A percentile compares a stretch with the other conserved stretches of the same genome.
phyloP scores from a whole-genome alignment of 2,329 filamentous ascomycete genomes.

The Claviceps digitariae region DNA sequence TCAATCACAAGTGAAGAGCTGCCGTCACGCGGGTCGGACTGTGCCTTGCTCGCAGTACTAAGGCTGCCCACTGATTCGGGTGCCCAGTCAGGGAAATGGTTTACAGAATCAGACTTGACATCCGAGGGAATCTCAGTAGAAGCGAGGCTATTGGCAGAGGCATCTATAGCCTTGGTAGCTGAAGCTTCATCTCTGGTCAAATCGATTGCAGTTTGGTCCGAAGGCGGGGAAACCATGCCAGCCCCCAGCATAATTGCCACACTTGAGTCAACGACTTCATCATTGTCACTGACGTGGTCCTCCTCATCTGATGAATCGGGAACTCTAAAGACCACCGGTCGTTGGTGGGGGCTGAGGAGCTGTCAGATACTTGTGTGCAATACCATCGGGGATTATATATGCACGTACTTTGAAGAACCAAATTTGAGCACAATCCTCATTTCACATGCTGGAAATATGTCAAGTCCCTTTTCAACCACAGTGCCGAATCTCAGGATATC shows the following conservation, averaged over 20 bases:
- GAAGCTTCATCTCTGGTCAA: conserved; percentile 8
- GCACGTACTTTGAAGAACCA: conserved; percentile 14
- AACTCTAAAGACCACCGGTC: conserved; percentile 24
- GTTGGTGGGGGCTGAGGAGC: conserved; percentile 12
- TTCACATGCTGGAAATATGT: conserved; percentile 24
- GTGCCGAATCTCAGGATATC: conserved; percentile 24
- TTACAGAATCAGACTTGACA: not conserved
- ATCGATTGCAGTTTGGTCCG: conserved; percentile 13
- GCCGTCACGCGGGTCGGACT: not conserved
- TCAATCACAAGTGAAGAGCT: not conserved
- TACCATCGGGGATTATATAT: not conserved
- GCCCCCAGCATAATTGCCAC: conserved; percentile 14
- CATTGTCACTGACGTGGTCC: conserved; percentile 15
- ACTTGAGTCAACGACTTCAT: conserved; percentile 14
- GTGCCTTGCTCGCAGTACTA: not conserved
- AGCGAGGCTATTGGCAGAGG: not conserved
- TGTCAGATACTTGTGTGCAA: not conserved
- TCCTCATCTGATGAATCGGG: conserved; percentile 28
- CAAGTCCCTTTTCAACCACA: conserved; percentile 19
- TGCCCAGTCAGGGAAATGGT: not conserved
- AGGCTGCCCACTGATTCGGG: not conserved
- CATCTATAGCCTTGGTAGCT: not conserved
- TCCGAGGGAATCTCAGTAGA: not conserved
- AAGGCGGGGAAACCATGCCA: conserved; percentile 10
- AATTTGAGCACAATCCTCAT: conserved; percentile 21